Evolutionary conservation across 2,329 filamentous ascomycete genomes (phyloP).

Genomic region (Trichoderma atroviride): DNA sequence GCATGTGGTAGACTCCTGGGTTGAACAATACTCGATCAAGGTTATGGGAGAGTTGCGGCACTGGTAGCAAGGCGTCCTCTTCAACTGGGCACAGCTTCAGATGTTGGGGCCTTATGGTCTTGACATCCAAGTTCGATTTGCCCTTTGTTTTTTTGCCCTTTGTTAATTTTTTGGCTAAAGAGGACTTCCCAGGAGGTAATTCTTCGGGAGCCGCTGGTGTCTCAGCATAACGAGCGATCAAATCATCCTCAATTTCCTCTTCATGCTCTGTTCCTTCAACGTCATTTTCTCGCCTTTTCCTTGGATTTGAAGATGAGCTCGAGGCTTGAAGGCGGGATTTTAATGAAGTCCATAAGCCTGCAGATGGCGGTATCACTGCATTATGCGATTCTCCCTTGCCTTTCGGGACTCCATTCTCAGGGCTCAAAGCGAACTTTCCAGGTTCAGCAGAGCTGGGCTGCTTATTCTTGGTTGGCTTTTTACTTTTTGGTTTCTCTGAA

Average conservation of each 20-base stretch:
- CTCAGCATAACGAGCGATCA: constrained; percentile 5
- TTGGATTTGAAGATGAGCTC: not conserved
- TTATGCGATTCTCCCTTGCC: not conserved
- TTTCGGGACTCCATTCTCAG: not conserved
- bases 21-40: constrained; percentile 95
- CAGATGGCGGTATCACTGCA: not conserved
- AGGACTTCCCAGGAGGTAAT: constrained; percentile 1
- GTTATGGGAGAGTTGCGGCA: constrained; percentile 70
- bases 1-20: constrained; percentile 85
- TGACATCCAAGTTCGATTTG: constrained; percentile 32
- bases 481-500: not conserved
- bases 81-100: constrained; percentile 39
- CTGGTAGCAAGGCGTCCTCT: constrained; percentile 39
- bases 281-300: not conserved
- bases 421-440: not conserved
- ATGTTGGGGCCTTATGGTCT: constrained; percentile 34
- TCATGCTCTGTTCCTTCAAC: not conserved
- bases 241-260: constrained; percentile 2
- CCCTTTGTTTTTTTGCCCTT: not conserved
- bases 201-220: not conserved
- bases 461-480: not conserved
- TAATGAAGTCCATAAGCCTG: constrained; percentile 37
- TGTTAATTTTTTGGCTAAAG: not conserved
- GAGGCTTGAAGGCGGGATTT: constrained; percentile 34
- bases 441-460: not conserved